Conservation (phyloP, 2,329 filamentous ascomycete species). For the Hymenoscyphus scutula region DNA sequence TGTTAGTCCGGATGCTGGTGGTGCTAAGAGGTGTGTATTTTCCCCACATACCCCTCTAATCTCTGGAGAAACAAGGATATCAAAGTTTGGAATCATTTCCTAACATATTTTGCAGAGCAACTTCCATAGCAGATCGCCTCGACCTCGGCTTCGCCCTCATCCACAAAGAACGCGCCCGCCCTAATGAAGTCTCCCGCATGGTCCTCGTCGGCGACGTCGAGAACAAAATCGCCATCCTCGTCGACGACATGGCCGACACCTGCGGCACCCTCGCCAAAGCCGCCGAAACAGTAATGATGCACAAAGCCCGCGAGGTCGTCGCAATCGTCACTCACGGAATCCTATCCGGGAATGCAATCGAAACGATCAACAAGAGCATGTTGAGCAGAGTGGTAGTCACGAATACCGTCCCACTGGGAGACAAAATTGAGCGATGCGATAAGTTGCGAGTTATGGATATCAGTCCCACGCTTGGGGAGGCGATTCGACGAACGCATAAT, state of each 20-base stretch:
- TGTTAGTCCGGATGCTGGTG: conserved; percentile 91
- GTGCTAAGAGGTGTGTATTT: conserved; percentile 71
- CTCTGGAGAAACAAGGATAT: not conserved
- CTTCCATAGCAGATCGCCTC: conserved; percentile 87
- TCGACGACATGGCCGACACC: conserved; percentile 97
- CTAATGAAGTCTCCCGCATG: conserved; percentile 90
- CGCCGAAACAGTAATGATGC: conserved; percentile 80
- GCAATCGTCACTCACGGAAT: conserved; percentile 96
- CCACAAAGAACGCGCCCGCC: conserved; percentile 91
- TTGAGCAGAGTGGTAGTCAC: conserved; percentile 82
- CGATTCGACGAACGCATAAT: conserved; percentile 67
- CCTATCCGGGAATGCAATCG: conserved; percentile 81
- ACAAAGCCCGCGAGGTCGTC: conserved; percentile 83
- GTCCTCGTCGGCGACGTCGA: conserved; percentile 92
- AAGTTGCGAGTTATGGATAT: conserved; percentile 91
- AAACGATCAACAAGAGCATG: conserved; percentile 67
- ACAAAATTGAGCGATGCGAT: conserved; percentile 75
- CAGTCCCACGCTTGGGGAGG: conserved; percentile 75
- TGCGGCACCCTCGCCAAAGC: conserved; percentile 88
- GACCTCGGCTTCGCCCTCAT: conserved; percentile 91
- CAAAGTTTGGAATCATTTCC: not conserved
- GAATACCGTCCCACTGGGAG: conserved; percentile 79
- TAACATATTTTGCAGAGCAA: conserved; percentile 55
- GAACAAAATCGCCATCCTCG: conserved; percentile 89
- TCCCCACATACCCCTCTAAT: not conserved